Conservation (phyloP, 208 protist genomes). For the Trypanosoma scelopori region DNA sequence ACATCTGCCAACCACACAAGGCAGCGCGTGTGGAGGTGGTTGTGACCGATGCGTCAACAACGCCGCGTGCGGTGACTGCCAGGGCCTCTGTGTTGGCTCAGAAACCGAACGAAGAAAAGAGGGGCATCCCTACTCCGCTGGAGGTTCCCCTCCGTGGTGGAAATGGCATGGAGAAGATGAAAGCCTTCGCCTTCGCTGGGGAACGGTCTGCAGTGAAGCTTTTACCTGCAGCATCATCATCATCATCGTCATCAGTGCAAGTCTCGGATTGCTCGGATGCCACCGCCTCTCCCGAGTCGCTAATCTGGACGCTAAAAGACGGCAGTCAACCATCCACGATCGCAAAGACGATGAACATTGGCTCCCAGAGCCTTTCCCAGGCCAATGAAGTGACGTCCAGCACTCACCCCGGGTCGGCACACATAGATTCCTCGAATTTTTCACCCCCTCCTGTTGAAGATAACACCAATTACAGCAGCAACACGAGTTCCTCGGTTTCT, state of each 20-base stretch:
- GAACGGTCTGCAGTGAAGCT: slow-evolving; percentile 24
- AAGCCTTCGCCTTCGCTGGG: slow-evolving; percentile 42
- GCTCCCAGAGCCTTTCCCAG: not conserved
- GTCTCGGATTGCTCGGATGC: slow-evolving; percentile 1
- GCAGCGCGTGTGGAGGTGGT: not conserved
- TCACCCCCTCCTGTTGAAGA: not conserved
- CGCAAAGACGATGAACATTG: not conserved
- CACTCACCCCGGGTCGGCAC: not conserved
- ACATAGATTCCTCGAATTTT: not conserved
- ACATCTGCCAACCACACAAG: slow-evolving; percentile 8
- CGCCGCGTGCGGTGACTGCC: too few relatives aligned
- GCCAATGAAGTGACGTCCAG: not conserved
- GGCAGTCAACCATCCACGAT: slow-evolving; percentile 15
- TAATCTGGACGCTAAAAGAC: not conserved
- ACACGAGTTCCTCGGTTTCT: not conserved
- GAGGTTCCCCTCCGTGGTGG: slow-evolving; percentile 38
- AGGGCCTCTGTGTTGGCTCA: not conserved
- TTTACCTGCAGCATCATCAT: not conserved
- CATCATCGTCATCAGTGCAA: not conserved
- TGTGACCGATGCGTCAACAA: not conserved
- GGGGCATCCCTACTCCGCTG: not conserved
- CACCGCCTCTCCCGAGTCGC: slow-evolving; percentile 10
- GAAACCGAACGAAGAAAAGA: not conserved
- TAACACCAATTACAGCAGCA: not conserved
- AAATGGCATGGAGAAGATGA: slow-evolving; percentile 77